Evolutionary conservation across 139 green algal genomes (phyloP).

Genomic region (Spirogloea muscicola): DNA sequence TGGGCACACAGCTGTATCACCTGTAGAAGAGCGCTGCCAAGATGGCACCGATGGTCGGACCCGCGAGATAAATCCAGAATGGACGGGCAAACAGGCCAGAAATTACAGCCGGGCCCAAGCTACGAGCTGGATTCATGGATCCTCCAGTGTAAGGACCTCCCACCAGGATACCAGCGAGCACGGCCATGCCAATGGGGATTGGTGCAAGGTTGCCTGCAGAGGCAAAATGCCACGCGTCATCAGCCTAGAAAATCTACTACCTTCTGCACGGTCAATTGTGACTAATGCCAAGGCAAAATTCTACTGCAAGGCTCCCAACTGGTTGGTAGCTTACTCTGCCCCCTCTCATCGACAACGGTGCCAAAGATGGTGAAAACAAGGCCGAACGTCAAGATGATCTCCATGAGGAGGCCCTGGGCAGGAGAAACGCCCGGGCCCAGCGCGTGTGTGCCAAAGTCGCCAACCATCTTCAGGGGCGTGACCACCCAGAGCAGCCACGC

Average conservation of each 20-base stretch:
- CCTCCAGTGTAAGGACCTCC: constrained; percentile 20
- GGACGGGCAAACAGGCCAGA: constrained; percentile 5
- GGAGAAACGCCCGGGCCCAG: not conserved
- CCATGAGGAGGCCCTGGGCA: constrained; percentile 3
- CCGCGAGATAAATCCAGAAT: constrained; percentile 39
- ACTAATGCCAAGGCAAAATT: too few species aligned
- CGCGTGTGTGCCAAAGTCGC: not conserved
- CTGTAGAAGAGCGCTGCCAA: constrained; percentile 13
- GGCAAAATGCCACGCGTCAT: too few species aligned
- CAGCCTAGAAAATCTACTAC: too few species aligned
- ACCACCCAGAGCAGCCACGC: too few species aligned
- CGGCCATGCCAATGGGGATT: constrained; percentile 17
- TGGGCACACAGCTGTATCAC: too few species aligned
- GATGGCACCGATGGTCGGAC: constrained; percentile 9
- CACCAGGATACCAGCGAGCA: constrained; percentile 19
- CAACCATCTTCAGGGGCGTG: too few species aligned
- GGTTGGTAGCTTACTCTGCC: too few species aligned
- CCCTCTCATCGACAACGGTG: constrained; percentile 2
- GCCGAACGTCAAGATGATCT: constrained; percentile 38
- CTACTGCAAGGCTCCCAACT: too few species aligned
- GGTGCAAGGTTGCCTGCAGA: constrained; percentile 2
- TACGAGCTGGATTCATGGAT: constrained; percentile 39
- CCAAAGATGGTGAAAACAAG: constrained; percentile 42
- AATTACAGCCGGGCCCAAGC: constrained; percentile 27
- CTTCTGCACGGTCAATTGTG: too few species aligned